Base-by-base conservation (phyloP, 164 flowering plant genomes). In the Nymphaea thermarum region DNA sequence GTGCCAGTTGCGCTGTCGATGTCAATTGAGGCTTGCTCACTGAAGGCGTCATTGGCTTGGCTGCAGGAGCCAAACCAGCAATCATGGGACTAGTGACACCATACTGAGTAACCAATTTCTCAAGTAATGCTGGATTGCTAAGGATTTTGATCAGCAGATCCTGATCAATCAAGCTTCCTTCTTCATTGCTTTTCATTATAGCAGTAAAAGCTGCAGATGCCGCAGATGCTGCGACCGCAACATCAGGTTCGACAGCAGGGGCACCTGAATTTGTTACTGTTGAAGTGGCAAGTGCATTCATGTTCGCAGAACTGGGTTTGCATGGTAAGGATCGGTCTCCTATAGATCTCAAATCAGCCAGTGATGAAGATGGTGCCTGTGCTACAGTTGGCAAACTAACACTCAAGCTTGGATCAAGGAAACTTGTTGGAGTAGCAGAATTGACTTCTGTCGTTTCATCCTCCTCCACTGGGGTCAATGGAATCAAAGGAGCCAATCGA, bases 391-490 rank as follows among this genome's bases (percentile, higher is more conserved):
- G 68, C 16, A 72, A n/a, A 44, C 51, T 69, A 16, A 66, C 70
- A 4, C 77, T 66, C 41, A 64, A 43, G 10, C 66, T 14, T 14
- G 66, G 75, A 10, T 69, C 71, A 68, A 77, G 47, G 80, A 70
- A 43, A 63, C 76, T 44, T 59, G 17, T 57, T 36, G 80, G 68
- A 63, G 64, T 63, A 36, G 59, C 42, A 2, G 64, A 62, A 70
- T 74, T 82, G 44, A 71, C 17, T 62, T 86, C 88, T 44, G 77
- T 25, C 8, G 71, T 71, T 53, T 93, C 98, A 71, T 90, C 98
- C 69, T 93, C 98, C 79, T 91, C 98, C 70, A 93, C 72, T 25
- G 97, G 83, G 43, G 83, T 87, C 51, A 93, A 79, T 44, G 97
- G 96, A 68, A 93, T 79, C 18, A 73, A 17, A 70, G 81, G 85